Evolutionary conservation across 2,329 filamentous ascomycete genomes (phyloP).

Genomic region (Colletotrichum zoysiae): DNA sequence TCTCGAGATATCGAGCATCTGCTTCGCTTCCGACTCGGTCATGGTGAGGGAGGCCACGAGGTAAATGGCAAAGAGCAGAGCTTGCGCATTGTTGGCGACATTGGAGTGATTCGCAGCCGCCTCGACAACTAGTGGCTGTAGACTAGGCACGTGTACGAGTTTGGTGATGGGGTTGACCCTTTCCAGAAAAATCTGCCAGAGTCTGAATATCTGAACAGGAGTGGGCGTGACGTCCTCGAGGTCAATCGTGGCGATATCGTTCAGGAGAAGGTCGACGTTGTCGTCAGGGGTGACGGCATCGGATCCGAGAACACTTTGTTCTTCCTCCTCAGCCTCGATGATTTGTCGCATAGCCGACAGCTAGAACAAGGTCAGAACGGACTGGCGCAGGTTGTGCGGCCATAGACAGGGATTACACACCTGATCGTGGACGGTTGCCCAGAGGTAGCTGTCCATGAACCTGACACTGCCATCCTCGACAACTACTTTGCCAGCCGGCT

Average conservation of each 20-base stretch:
- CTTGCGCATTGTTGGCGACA: slow-evolving; percentile 58
- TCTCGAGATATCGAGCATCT: slow-evolving; percentile 63
- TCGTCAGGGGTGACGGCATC: slow-evolving; percentile 65
- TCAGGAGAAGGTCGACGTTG: slow-evolving; percentile 64
- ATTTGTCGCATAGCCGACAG: slow-evolving; percentile 71
- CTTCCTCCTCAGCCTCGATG: slow-evolving; percentile 64
- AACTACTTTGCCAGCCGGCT: slow-evolving; percentile 65
- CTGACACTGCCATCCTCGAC: slow-evolving; percentile 66
- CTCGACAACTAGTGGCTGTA: slow-evolving; percentile 75
- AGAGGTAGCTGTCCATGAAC: slow-evolving; percentile 69
- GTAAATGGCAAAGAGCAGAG: slow-evolving; percentile 43
- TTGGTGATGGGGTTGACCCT: slow-evolving; percentile 82
- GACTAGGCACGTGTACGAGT: slow-evolving; percentile 76
- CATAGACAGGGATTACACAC: slow-evolving; percentile 51
- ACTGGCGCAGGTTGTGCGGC: background rate
- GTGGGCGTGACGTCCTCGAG: slow-evolving; percentile 71
- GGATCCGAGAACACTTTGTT: slow-evolving; percentile 62
- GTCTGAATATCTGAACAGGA: slow-evolving; percentile 73
- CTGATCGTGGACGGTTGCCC: slow-evolving; percentile 68
- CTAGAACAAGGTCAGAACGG: slow-evolving; percentile 48
- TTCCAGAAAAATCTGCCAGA: slow-evolving; percentile 82
- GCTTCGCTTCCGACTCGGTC: slow-evolving; percentile 64
- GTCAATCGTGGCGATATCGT: slow-evolving; percentile 54
- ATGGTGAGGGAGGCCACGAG: slow-evolving; percentile 42
- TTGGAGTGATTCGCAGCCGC: slow-evolving; percentile 68